These are phyloP conservation scores for Ceratobasidium sp. DNA, from an alignment of 1,284 basidiomycete genomes.

Conservation along the genomic window DNA sequence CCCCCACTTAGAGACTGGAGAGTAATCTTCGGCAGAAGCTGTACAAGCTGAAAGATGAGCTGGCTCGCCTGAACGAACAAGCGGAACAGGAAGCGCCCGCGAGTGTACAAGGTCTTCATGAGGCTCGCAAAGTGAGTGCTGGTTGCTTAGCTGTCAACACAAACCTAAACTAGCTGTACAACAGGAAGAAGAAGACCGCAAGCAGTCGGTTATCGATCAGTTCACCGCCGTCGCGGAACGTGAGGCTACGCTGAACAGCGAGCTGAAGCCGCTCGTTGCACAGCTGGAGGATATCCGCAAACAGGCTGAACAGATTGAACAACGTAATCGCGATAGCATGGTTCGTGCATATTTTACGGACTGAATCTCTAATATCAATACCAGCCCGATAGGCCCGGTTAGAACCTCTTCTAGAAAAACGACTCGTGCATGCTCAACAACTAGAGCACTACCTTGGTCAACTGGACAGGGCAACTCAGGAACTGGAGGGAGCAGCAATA, in stretches of 20 bases:
- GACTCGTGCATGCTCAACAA: constrained; percentile 38
- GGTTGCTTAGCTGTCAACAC: constrained; percentile 28
- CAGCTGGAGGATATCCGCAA: constrained; percentile 44
- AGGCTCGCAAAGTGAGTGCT: constrained; percentile 64
- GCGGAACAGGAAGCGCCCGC: constrained; percentile 80
- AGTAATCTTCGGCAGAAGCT: constrained; percentile 54
- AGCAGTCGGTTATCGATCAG: constrained; percentile 52
- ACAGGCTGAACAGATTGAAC: constrained; percentile 32
- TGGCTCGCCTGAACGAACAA: constrained; percentile 67
- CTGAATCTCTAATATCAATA: not conserved
- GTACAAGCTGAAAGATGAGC: constrained; percentile 55
- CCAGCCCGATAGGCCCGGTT: constrained; percentile 22
- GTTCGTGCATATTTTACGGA: not conserved
- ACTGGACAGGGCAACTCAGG: constrained; percentile 37
- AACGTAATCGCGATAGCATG: constrained; percentile 37
- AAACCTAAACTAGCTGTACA: not conserved
- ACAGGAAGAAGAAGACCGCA: constrained; percentile 71
- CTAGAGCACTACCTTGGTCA: constrained; percentile 44
- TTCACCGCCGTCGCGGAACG: constrained; percentile 45
- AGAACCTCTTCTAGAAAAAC: constrained; percentile 37
- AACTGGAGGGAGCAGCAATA: constrained; percentile 51
- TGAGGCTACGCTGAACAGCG: constrained; percentile 31
- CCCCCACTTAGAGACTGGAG: constrained; percentile 53
- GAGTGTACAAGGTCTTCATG: constrained; percentile 75
- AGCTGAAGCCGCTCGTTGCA: constrained; percentile 40